Base-by-base conservation (phyloP, 2,329 filamentous ascomycete genomes). In the Paecilomyces formosus region DNA sequence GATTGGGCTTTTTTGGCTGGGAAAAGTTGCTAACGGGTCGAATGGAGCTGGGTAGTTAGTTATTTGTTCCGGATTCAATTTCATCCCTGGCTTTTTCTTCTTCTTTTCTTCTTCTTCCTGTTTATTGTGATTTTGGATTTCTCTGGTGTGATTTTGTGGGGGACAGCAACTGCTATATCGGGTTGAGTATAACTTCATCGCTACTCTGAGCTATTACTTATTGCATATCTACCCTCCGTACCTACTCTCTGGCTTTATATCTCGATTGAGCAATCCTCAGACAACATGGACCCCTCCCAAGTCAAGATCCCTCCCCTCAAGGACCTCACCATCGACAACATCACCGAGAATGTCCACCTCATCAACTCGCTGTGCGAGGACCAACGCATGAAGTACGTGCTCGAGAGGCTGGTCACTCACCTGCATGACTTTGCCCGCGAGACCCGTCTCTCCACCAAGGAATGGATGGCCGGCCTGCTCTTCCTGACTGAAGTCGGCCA, bases 361-460 rank as follows among this genome's bases (percentile, higher is more conserved):
- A 90, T 92, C 73, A 93, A 93, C 76, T 88, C 87, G 9, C 83
- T 87, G 76, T 84, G 84, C 66, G 70, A 78, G 9, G 80, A 91
- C 66, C 77, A 81, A 22, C 82, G 90, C 21, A 76, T 90, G 61
- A 87, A 84, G 62, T 92, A 89, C 70, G 72, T 94, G 53, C 82
- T 93, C 70, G 84, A 88, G 65, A 81, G 88, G 18, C 81, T 92
- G 13, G 88, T 92, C 54, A 83, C 84, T 12, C 89, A 94, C 73
- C 77, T 93, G 1, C 90, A 94, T 74, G 89, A 92, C 75, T 93
- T 92, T 70, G 88, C 88, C 4, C 82, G 89, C 57, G 90, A 93
- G 73, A 92, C 88, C 1, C 79, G 89, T 30, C 79, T 93, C 33
- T 89, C 85, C 70, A 88, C 87, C 3, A 79, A 85, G 2, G 90